These are phyloP conservation scores for Flagelloscypha sp. DNA, from an alignment of 768 basidiomycete genomes.

Conservation along the genomic window DNA sequence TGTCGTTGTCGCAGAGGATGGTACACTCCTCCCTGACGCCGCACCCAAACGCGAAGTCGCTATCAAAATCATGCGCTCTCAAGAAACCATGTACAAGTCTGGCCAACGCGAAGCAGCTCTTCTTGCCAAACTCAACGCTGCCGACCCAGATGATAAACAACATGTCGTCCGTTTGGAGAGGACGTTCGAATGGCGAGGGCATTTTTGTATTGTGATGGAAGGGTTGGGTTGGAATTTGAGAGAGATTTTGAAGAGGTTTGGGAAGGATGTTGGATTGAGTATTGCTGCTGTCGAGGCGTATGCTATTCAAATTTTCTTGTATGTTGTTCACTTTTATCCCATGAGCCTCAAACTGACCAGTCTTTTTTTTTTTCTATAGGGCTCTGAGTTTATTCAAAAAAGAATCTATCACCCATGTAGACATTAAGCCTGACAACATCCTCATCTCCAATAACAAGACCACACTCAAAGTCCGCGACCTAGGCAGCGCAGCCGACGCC, in stretches of 20 bases:
- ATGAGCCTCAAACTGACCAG: slow-evolving; percentile 47
- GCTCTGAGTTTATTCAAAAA: slow-evolving; percentile 57
- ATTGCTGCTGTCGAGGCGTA: slow-evolving; percentile 69
- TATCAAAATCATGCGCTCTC: slow-evolving; percentile 92
- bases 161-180: slow-evolving; percentile 89
- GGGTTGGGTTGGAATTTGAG: slow-evolving; percentile 85
- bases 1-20: slow-evolving; percentile 53
- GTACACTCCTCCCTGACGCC: slow-evolving; percentile 32
- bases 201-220: slow-evolving; percentile 94
- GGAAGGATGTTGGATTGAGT: slow-evolving; percentile 70
- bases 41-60: slow-evolving; percentile 70
- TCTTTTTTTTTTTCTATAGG: no score
- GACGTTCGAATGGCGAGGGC: slow-evolving; percentile 96
- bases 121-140: slow-evolving; percentile 74
- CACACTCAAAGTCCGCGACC: slow-evolving; percentile 86
- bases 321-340: no score
- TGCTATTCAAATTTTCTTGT: no score
- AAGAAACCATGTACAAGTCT: slow-evolving; percentile 97
- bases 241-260: slow-evolving; percentile 69
- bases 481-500: slow-evolving; percentile 92
- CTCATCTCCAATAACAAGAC: slow-evolving; percentile 93
- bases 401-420: slow-evolving; percentile 68
- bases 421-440: slow-evolving; percentile 76
- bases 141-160: slow-evolving; percentile 95
- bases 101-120: slow-evolving; percentile 90